These are phyloP conservation scores for Parasarocladium wereldwijsianum DNA, from an alignment of 2,329 filamentous ascomycete genomes.

Conservation along the genomic window DNA sequence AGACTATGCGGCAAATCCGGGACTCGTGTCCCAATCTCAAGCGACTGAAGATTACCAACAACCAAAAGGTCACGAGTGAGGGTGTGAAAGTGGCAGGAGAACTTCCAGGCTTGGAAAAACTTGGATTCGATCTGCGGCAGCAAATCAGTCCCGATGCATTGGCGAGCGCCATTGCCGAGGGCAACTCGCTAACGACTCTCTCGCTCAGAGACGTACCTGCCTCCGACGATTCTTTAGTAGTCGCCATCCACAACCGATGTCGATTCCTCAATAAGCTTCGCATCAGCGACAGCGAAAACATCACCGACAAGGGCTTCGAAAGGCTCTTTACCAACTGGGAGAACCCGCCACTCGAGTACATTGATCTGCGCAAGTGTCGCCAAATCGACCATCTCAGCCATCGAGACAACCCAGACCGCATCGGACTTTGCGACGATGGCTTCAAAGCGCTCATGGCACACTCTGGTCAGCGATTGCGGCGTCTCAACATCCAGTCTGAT, in stretches of 20 bases:
- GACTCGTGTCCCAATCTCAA: constrained; percentile 51
- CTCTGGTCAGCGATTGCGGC: constrained; percentile 50
- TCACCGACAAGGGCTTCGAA: constrained; percentile 61
- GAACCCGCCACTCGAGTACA: constrained; percentile 53
- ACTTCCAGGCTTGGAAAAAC: constrained; percentile 51
- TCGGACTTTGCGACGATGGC: constrained; percentile 62
- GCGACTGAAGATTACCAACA: constrained; percentile 69
- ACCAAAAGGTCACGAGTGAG: constrained; percentile 54
- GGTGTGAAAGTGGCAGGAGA: constrained; percentile 51
- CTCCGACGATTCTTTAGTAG: constrained; percentile 54
- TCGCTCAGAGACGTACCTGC: constrained; percentile 57
- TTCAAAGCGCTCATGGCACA: constrained; percentile 76
- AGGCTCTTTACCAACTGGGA: constrained; percentile 62
- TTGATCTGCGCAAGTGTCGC: constrained; percentile 67
- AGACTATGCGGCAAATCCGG: constrained; percentile 47
- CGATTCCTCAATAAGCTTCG: constrained; percentile 59
- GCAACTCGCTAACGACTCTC: constrained; percentile 56
- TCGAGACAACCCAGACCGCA: constrained; percentile 44
- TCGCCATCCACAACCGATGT: constrained; percentile 57
- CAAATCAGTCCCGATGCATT: constrained; percentile 32
- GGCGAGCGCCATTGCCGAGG: constrained; percentile 45
- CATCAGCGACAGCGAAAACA: constrained; percentile 60
- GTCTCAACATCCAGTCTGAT: constrained; percentile 69
- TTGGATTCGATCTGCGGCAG: constrained; percentile 55
- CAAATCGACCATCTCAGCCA: constrained; percentile 59